phyloP scores from a whole-genome alignment of 2,329 filamentous ascomycete species.

The Bipolaris bicolor region DNA sequence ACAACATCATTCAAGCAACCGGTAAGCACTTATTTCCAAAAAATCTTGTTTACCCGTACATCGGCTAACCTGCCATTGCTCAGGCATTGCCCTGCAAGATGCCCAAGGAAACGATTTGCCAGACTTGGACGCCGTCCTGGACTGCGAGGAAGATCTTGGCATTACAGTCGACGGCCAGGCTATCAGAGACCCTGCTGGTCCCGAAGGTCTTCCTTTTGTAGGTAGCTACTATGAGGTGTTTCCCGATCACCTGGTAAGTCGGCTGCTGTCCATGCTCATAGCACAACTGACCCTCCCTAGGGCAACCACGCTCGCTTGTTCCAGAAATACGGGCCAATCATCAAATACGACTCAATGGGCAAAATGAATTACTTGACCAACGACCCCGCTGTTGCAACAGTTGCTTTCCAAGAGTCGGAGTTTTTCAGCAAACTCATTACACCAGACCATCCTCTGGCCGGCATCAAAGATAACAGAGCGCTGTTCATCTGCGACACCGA shows the following conservation, averaged over 20 bases:
- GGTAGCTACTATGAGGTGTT: constrained; percentile 24
- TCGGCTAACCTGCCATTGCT: neutral
- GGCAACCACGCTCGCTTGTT: constrained; percentile 23
- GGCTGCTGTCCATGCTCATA: neutral
- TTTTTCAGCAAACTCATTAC: constrained; percentile 23
- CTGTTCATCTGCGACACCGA: constrained; percentile 20
- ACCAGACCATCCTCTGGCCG: constrained; percentile 12
- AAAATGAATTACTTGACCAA: constrained; percentile 17
- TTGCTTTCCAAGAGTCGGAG: constrained; percentile 18
- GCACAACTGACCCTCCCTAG: neutral
- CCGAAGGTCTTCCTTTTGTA: constrained; percentile 19
- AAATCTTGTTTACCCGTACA: neutral
- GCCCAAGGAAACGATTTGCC: constrained; percentile 14
- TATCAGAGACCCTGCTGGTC: constrained; percentile 18
- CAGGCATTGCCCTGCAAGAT: constrained; percentile 21
- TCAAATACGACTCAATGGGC: constrained; percentile 20
- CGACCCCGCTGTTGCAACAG: constrained; percentile 18
- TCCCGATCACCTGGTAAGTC: constrained; percentile 21
- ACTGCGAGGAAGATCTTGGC: constrained; percentile 21
- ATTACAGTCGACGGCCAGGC: constrained; percentile 19
- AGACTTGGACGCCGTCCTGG: constrained; percentile 20
- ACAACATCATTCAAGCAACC: constrained; percentile 20
- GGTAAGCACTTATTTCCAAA: neutral
- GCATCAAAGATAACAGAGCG: constrained; percentile 19
- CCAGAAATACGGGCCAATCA: constrained; percentile 18